Percentiles rank a stretch among this genome's conserved stretches.
These are phyloP conservation scores for Diaporthe sp. DNA, from an alignment of 2,329 filamentous ascomycete species.

Conservation along the genomic window DNA sequence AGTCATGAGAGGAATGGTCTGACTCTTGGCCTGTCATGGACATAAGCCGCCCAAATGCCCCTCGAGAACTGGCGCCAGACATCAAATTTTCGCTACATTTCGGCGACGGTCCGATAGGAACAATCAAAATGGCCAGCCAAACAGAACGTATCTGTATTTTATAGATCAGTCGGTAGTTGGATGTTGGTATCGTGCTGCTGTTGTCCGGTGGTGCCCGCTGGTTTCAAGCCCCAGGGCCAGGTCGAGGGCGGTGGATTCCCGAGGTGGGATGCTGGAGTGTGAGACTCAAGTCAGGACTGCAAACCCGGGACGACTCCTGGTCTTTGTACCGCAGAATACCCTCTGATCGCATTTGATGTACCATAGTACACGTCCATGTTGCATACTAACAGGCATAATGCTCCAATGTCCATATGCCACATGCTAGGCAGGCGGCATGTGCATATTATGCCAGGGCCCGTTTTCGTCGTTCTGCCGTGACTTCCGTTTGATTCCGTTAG, in stretches of 20 bases:
- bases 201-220: neutral
- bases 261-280: neutral
- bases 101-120: conserved; percentile 19
- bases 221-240: conserved; percentile 6
- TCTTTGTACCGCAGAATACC: neutral
- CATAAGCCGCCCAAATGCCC: conserved; percentile 1
- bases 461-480: conserved; percentile 2
- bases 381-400: neutral
- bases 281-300: neutral
- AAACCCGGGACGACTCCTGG: neutral
- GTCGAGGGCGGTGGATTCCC: conserved; percentile 13
- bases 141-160: neutral
- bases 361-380: neutral
- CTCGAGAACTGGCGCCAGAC: conserved; percentile 17
- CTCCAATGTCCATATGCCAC: neutral
- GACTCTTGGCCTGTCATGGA: conserved; percentile 11
- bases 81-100: conserved; percentile 22
- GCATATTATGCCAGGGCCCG: conserved; percentile 1
- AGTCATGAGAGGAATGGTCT: conserved; percentile 39
- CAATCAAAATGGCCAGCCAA: neutral
- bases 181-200: neutral
- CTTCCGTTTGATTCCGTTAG: conserved; percentile 31
- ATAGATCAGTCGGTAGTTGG: neutral
- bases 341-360: neutral
- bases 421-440: neutral